Evolutionary conservation across 2,329 filamentous ascomycete species (phyloP).

Genomic region (Mollisiaceae sp.): DNA sequence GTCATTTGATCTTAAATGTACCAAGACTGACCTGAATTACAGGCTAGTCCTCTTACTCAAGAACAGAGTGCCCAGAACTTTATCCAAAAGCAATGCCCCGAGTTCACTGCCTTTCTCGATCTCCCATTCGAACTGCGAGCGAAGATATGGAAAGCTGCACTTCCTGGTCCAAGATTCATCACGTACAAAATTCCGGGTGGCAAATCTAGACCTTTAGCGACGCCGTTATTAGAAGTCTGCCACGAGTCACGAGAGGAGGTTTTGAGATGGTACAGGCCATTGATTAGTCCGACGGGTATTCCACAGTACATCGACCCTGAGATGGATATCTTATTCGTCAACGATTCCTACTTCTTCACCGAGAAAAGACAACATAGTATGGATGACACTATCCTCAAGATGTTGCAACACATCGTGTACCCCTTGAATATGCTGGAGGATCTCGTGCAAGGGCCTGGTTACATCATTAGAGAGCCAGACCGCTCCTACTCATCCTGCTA

Average conservation of each 20-base stretch:
- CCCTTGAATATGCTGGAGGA: not conserved
- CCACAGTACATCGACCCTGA: not conserved
- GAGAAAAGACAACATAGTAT: not conserved
- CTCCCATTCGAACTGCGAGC: conserved; percentile 15
- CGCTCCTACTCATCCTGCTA: no score
- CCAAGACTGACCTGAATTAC: no score
- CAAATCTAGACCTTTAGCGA: not conserved
- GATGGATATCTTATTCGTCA: not conserved
- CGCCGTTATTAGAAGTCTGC: not conserved
- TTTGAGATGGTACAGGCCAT: not conserved
- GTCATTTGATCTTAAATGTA: no score
- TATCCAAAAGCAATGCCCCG: not conserved
- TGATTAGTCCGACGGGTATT: not conserved
- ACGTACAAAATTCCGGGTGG: not conserved
- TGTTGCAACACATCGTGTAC: not conserved
- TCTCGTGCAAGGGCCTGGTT: no score
- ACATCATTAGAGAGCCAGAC: no score
- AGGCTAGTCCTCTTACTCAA: no score
- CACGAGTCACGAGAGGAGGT: conserved; percentile 2
- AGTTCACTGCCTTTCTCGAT: conserved; percentile 10
- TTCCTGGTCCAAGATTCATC: conserved; percentile 9
- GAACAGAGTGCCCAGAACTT: no score
- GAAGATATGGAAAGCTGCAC: conserved; percentile 11
- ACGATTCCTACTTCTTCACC: not conserved
- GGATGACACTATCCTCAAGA: not conserved